These are phyloP conservation scores for Fusarium avenaceum DNA, from an alignment of 2,329 filamentous ascomycete genomes.

Conservation along the genomic window DNA sequence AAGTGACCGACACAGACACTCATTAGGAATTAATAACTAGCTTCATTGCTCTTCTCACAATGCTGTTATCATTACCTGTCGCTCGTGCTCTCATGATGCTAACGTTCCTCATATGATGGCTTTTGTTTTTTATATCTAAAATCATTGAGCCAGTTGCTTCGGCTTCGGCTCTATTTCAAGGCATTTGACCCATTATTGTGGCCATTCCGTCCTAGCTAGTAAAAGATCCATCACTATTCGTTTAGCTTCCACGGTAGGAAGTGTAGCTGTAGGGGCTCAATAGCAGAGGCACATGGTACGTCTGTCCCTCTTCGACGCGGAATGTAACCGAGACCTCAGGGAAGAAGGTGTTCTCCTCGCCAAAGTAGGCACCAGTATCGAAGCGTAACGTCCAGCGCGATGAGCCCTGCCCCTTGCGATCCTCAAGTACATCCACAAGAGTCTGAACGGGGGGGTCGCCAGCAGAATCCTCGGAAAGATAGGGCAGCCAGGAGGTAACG, in stretches of 20 bases:
- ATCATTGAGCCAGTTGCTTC: constrained; percentile 6
- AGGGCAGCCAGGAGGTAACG: constrained; percentile 76
- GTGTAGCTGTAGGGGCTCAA: constrained; percentile 85
- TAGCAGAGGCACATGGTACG: constrained; percentile 84
- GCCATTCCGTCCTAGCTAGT: background rate
- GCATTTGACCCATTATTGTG: background rate
- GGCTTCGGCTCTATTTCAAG: background rate
- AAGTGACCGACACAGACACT: constrained; percentile 33
- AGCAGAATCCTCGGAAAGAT: constrained; percentile 63
- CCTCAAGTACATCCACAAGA: constrained; percentile 67
- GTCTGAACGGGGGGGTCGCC: constrained; percentile 71
- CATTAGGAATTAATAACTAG: constrained; percentile 45
- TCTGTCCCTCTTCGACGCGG: constrained; percentile 68
- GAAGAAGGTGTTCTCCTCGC: constrained; percentile 71
- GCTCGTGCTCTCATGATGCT: constrained; percentile 15
- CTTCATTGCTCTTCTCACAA: constrained; percentile 40
- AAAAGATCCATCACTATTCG: background rate
- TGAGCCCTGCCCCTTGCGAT: constrained; percentile 56
- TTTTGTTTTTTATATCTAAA: background rate
- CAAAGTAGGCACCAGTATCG: constrained; percentile 80
- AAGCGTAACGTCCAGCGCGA: constrained; percentile 79
- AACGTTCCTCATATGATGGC: background rate
- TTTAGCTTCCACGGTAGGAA: constrained; percentile 82
- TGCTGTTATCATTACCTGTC: constrained; percentile 18
- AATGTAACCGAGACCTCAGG: constrained; percentile 70